Conservation (phyloP, 257 asterid species). For the Hygrophila difformis region DNA sequence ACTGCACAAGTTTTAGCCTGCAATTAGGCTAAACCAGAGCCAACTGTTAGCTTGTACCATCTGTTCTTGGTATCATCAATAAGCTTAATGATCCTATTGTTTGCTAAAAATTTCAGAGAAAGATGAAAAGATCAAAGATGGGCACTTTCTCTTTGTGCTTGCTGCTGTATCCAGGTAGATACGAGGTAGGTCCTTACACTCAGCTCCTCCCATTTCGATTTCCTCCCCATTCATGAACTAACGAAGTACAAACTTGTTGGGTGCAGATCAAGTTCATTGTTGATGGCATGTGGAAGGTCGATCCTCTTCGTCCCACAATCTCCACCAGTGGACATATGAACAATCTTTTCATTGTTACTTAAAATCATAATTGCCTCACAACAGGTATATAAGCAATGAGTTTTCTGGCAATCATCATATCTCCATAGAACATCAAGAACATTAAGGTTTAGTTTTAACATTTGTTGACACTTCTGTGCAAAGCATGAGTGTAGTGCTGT, state of each 20-base stretch:
- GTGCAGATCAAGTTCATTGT: slow-evolving; percentile 86
- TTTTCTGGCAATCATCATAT: too few species aligned
- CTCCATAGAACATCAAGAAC: too few species aligned
- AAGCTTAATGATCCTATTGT: too few species aligned
- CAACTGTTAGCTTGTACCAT: background rate
- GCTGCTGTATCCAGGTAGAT: slow-evolving; percentile 80
- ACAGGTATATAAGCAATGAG: background rate
- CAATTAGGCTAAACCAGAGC: background rate
- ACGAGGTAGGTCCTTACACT: slow-evolving; percentile 52
- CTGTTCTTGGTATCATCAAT: background rate
- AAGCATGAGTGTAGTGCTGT: too few species aligned
- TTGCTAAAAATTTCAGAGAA: slow-evolving; percentile 59
- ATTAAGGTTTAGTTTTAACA: too few species aligned
- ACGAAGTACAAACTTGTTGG: background rate
- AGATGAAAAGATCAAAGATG: slow-evolving; percentile 61
- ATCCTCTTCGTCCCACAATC: slow-evolving; percentile 63
- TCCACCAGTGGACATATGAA: slow-evolving; percentile 53
- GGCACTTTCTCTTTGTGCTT: slow-evolving; percentile 58
- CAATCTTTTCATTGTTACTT: slow-evolving; percentile 51
- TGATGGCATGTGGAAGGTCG: slow-evolving; percentile 79
- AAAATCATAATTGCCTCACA: slow-evolving; percentile 9
- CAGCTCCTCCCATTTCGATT: background rate
- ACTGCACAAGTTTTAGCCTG: background rate
- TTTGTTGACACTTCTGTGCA: too few species aligned
- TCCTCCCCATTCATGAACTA: slow-evolving; percentile 2